Evolutionary conservation across 2,329 filamentous ascomycete species (phyloP).

Genomic region (Alternaria infectoria): DNA sequence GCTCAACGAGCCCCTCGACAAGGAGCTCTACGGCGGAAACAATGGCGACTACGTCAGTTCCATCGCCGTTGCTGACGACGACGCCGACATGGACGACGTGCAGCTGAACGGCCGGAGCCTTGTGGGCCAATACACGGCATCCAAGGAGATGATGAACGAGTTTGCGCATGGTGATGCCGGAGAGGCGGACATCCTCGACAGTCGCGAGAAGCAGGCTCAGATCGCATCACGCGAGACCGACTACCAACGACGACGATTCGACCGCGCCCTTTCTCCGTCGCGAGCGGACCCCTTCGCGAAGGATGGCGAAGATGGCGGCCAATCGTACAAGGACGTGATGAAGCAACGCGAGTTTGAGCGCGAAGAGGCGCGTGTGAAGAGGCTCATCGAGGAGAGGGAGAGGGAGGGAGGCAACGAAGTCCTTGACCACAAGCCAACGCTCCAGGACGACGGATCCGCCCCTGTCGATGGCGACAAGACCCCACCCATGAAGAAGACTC

Average conservation of each 20-base stretch:
- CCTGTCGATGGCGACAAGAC: conserved; percentile 75
- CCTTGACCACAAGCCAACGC: conserved; percentile 72
- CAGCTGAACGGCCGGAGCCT: conserved; percentile 73
- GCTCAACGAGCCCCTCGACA: conserved; percentile 88
- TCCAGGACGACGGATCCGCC: conserved; percentile 65
- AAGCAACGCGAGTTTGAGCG: conserved; percentile 86
- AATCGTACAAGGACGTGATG: conserved; percentile 91
- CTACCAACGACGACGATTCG: conserved; percentile 94
- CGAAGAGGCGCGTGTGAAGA: conserved; percentile 86
- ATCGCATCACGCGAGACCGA: conserved; percentile 94
- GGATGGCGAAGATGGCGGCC: conserved; percentile 74
- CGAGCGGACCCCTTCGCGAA: conserved; percentile 85
- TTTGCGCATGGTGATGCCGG: conserved; percentile 89
- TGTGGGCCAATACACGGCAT: conserved; percentile 95
- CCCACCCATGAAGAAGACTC: conserved; percentile 65
- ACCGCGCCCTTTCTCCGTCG: conserved; percentile 81
- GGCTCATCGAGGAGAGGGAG: conserved; percentile 78
- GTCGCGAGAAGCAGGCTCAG: conserved; percentile 85
- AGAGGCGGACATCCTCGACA: conserved; percentile 87
- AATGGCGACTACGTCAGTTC: conserved; percentile 85
- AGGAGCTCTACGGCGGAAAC: conserved; percentile 77
- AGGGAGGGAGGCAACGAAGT: conserved; percentile 65
- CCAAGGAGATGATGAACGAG: conserved; percentile 89
- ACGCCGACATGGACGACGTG: conserved; percentile 77
- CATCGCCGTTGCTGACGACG: conserved; percentile 78